Base-by-base conservation (phyloP, 2,329 filamentous ascomycete genomes). In the Trichoderma harzianum region DNA sequence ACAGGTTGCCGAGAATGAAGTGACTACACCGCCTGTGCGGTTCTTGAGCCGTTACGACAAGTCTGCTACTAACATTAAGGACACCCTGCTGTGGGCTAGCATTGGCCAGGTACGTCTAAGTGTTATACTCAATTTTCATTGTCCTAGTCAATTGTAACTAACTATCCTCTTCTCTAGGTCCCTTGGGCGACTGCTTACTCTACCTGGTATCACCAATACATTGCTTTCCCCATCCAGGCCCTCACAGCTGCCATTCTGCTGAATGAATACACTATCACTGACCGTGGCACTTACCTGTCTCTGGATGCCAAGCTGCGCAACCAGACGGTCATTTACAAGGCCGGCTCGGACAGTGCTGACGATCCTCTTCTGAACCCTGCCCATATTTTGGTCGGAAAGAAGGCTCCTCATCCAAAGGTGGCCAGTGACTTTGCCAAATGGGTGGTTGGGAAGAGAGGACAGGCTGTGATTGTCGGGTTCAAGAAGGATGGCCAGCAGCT, bases 1-100 rank as follows among this genome's bases (percentile, higher is more conserved):
- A 26, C 73, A 77, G 0, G 79, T 80, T 4, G 81, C 81, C 1
- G 78, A 82, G 43, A 79, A 76, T 2, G 77, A 76, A 4, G 73
- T 72, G 0, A 81, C 79, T 0, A 74, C 78, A 2, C 76, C 78
- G 0, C 79, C 80, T 0, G 80, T 84, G 2, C 80, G 82, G 16
- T 86, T 85, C 67, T 75, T 85, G 12, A 82, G 78, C 34, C 80
- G 84, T 1, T 86, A 80, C 64, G 84, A 86, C 73, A 86, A 86
- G 74, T 85, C 83, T 3, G 84, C 84, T 0, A 85, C 83, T 4
- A 86, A 85, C 72, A 84, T 86, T 64, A 85, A 85, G 72, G 85
- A 86, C 66, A 82, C 82, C 0, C 73, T 80, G 47, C 75, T 86
- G 3, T 86, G 84, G 83, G 79, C 83, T 5, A 76, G 77, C 0